Evolutionary conservation across 495 filamentous ascomycete species (phyloP).

Genomic region (Penicillium robsamsonii): DNA sequence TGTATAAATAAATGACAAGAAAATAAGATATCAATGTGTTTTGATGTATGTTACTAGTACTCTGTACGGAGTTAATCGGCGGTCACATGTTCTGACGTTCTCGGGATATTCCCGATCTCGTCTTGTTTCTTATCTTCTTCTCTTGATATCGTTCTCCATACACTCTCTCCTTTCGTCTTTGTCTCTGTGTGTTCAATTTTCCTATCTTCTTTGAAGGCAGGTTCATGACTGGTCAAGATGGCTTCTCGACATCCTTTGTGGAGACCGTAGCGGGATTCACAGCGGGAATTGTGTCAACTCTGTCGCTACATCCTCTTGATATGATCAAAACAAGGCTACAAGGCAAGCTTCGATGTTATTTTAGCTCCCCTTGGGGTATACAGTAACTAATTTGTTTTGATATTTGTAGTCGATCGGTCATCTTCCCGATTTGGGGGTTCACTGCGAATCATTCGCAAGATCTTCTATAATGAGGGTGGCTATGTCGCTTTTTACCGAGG

Average conservation of each 20-base stretch:
- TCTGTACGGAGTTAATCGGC: neutral
- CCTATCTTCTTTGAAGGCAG: neutral
- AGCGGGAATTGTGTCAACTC: conserved; percentile 80
- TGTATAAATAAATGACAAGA: neutral
- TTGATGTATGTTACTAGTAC: neutral
- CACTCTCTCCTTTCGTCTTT: neutral
- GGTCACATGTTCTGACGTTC: neutral
- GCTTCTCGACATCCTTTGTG: conserved; percentile 71
- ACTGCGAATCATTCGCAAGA: conserved; percentile 52
- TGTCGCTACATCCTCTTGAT: conserved; percentile 73
- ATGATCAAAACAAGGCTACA: conserved; percentile 95
- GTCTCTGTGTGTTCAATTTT: neutral
- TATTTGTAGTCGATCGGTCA: conserved; percentile 42
- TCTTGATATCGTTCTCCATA: neutral
- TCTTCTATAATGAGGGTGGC: conserved; percentile 56
- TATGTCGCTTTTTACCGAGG: conserved; percentile 79
- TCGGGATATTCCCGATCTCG: neutral
- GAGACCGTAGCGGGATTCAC: conserved; percentile 89
- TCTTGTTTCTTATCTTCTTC: neutral
- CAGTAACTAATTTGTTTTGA: neutral
- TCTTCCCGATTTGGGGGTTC: conserved; percentile 51
- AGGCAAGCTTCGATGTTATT: conserved; percentile 44
- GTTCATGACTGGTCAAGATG: conserved; percentile 51
- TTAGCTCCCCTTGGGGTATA: neutral
- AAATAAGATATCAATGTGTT: neutral